Base-by-base conservation (phyloP, 352 stramenopile species). In the Phytophthora citrophthora region DNA sequence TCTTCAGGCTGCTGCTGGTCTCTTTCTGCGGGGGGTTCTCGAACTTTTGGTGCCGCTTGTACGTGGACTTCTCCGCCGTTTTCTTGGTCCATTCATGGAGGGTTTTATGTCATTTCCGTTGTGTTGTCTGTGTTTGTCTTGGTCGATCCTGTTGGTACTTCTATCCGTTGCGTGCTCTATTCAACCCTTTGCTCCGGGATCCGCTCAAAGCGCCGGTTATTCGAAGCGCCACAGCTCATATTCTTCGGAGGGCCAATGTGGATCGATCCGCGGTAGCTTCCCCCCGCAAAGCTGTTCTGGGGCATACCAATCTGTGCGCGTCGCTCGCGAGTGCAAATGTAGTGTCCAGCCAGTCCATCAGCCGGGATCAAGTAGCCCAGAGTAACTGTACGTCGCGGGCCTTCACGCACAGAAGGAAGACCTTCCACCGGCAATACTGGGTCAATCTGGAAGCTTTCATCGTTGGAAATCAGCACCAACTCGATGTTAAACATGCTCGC, bases 401-500 rank as follows among this genome's bases (percentile, higher is more conserved):
- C 78, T 55, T 91, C 83, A 2, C 86, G 83, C 13, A 89, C 69
- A 2, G 70, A 80, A 20, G 76, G 80, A 16, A 94, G 68, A 13
- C 80, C 84, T 20, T 70, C 62, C 1, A 94, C 70, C 11, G 86
- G 86, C 18, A 89, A 50, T 54, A 94, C 86, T 1, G 86, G 80
- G 56, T 94, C 86, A 62, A 94, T 94, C 68, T 86, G 69, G 55
- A 94, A 94, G 58, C 69, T 81, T 49, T 90, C 71, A 68, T 94
- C 84, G 73, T 94, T 94, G 4, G 83, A 90, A 61, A 94, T 79
- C 2, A 94, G 72, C 45, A 91, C 74, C 47, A 94, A 77, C 65
- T 90, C 81, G 41, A 94, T 70, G 68, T 93, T 88, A 49, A 94
- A 92, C 86, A 94, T 91, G 50, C 80, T 93, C 26, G 86, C 75